phyloP scores from a whole-genome alignment of 306 rosid genomes.

The Castanospermum australe region DNA sequence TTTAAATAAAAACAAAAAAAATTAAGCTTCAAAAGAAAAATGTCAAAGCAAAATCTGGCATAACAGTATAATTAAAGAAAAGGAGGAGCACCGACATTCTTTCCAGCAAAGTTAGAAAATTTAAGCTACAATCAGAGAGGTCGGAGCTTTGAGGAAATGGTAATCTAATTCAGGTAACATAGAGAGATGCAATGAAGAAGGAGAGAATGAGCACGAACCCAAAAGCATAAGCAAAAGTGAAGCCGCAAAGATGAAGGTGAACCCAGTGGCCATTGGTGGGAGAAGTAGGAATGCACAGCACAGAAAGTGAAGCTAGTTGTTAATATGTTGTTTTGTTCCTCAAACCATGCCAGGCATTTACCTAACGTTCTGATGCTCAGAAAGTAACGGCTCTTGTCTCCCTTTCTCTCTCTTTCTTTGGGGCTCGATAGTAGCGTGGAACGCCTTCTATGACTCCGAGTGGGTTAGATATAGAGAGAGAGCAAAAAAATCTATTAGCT shows the following conservation, averaged over 20 bases:
- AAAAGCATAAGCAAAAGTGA: slow-evolving; percentile 57
- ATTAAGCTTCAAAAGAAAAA: background rate
- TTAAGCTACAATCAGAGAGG: background rate
- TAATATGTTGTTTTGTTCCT: slow-evolving; percentile 3
- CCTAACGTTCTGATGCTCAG: slow-evolving; percentile 26
- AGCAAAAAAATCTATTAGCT: background rate
- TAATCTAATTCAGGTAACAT: background rate
- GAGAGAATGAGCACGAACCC: slow-evolving; percentile 55
- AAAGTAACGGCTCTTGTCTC: slow-evolving; percentile 55
- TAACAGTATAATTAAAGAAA: background rate
- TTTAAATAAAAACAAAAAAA: background rate
- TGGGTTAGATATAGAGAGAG: background rate
- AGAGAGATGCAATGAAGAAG: background rate
- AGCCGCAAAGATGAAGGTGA: slow-evolving; percentile 41
- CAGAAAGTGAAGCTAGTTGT: background rate
- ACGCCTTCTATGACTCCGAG: too few species aligned
- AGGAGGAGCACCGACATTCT: slow-evolving; percentile 42
- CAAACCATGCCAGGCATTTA: background rate
- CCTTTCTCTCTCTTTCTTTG: background rate
- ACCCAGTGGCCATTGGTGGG: slow-evolving; percentile 49
- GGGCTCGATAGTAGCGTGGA: background rate
- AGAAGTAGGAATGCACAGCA: background rate
- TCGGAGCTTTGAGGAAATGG: background rate
- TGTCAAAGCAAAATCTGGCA: background rate
- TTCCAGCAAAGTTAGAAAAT: background rate